These are phyloP conservation scores for Backusella parvicylindrica DNA, from an alignment of 192 early-diverging fungal species.

Conservation along the genomic window DNA sequence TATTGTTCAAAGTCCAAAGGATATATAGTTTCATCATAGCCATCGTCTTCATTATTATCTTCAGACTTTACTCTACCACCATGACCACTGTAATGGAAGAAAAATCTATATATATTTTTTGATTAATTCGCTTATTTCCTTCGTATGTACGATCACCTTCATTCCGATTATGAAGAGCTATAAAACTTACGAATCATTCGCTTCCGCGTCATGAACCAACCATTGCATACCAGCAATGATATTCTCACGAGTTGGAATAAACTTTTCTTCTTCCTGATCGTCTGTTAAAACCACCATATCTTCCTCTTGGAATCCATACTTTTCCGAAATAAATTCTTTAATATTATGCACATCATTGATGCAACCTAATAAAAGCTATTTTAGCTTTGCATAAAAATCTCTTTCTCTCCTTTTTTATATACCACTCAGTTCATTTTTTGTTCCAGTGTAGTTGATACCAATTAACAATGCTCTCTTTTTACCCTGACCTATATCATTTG, in stretches of 20 bases:
- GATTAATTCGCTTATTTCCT: neutral
- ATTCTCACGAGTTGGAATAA: slow-evolving; percentile 70
- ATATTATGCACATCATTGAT: slow-evolving; percentile 82
- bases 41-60: slow-evolving; percentile 73
- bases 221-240: slow-evolving; percentile 75
- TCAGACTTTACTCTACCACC: slow-evolving; percentile 54
- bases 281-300: slow-evolving; percentile 79
- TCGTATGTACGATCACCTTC: neutral
- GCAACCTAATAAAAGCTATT: slow-evolving; percentile 49
- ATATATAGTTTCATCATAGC: slow-evolving; percentile 76
- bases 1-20: slow-evolving; percentile 55
- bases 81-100: slow-evolving; percentile 83
- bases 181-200: slow-evolving; percentile 63
- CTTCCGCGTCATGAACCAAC: slow-evolving; percentile 69
- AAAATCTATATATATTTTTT: slow-evolving; percentile 46
- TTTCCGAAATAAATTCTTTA: slow-evolving; percentile 61
- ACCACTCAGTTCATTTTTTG: slow-evolving; percentile 55
- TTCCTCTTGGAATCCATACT: slow-evolving; percentile 58
- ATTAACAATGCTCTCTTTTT: slow-evolving; percentile 83
- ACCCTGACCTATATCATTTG: slow-evolving; percentile 40
- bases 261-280: slow-evolving; percentile 59
- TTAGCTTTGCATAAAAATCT: neutral
- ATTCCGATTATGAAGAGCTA: neutral
- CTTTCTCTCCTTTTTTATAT: neutral
- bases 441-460: slow-evolving; percentile 87